Base-by-base conservation (phyloP, 805 yeast genomes). In the Ogataea siamensis region DNA sequence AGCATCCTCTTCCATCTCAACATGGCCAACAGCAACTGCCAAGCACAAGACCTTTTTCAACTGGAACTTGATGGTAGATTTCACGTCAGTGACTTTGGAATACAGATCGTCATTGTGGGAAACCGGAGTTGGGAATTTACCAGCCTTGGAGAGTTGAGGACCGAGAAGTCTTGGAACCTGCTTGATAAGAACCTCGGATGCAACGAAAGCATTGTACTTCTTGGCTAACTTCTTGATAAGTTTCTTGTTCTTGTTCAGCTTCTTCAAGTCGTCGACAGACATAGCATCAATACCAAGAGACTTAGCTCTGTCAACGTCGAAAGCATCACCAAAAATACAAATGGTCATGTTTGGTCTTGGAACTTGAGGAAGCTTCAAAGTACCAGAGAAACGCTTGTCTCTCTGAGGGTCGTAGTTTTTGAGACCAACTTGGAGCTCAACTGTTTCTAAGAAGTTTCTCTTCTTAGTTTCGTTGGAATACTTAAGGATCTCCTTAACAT, bases 101-200 rank as follows among this genome's bases (percentile, higher is more conserved):
- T 87, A 86, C 70, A 93, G 82, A 73, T 93, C 99, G 71, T 93
- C 99, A 73, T 86, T 80, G 86, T 93, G 99, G 55, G 99, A 93
- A 63, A 93, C 99, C 76, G 99, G 99, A 72, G 98, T 91, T 74
- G 99, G 99, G 96, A 93, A 93, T 91, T 93, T 93, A 85, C 99
- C 99, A 69, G 97, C 98, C 86, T 93, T 93, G 61, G 99, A 93
- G 69, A 93, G 87, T 74, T 91, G 96, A 73, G 99, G 99, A 79
- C 99, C 99, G 70, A 93, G 82, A 70, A 93, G 82, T 84, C 99
- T 93, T 76, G 99, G 99, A 70, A 93, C 95, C 80, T 93, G 99
- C 83, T 93, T 93, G 73, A 93, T 93, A 73, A 93, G 86, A 57
- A 86, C 95, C 74, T 93, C 99, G 57, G 99, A 93, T 73, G 99